Conservation (phyloP, 2,329 filamentous ascomycete genomes). For the Xylaria sp. region DNA sequence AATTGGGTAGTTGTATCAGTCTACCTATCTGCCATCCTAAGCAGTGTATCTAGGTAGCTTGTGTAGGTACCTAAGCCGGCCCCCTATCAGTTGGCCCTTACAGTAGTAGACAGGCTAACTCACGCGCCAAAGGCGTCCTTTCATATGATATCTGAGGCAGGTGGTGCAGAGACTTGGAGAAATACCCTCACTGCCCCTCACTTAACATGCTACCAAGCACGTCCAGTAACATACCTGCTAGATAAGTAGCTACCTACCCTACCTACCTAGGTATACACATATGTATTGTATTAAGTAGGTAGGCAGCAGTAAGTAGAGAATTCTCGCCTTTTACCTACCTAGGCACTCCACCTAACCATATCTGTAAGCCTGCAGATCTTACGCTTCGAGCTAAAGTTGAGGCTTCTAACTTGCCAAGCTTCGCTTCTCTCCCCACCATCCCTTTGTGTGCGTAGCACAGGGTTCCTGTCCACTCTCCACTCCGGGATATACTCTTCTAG, state of each 20-base stretch:
- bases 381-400: constrained; percentile 12
- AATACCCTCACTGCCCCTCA: constrained; percentile 17
- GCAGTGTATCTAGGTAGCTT: background rate
- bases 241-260: too few species aligned
- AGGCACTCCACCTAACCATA: background rate
- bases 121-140: constrained; percentile 1
- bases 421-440: constrained; percentile 29
- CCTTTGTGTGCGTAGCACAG: constrained; percentile 14
- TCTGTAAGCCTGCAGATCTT: constrained; percentile 29
- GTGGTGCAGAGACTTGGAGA: background rate
- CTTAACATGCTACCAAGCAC: background rate
- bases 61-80: background rate
- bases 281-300: too few species aligned
- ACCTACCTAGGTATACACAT: too few species aligned
- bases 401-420: constrained; percentile 28
- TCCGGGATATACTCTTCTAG: constrained; percentile 27
- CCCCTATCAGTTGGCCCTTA: background rate
- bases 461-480: background rate
- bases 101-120: background rate
- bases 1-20: background rate
- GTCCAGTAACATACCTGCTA: background rate
- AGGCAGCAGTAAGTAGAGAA: background rate
- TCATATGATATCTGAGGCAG: constrained; percentile 8
- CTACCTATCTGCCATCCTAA: background rate
- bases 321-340: constrained; percentile 9